phyloP scores from a whole-genome alignment of 371 early-diverging fungal genomes.

The Mucor lusitanicus region DNA sequence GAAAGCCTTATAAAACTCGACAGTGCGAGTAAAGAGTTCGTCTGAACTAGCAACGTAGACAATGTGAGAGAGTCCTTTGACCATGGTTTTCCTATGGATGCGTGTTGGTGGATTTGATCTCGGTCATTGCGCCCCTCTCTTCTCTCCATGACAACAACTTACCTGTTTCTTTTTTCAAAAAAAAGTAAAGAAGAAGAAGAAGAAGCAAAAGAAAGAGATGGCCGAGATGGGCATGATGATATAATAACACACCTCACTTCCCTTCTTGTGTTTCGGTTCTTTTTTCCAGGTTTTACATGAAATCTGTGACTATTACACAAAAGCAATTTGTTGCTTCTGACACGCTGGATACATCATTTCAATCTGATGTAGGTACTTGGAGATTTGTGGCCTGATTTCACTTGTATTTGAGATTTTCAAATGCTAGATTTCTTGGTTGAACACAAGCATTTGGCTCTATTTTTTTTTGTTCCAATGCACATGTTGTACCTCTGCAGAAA shows the following conservation, averaged over 20 bases:
- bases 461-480: neutral
- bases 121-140: neutral
- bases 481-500: neutral
- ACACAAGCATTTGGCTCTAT: neutral
- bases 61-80: slow-evolving; percentile 32
- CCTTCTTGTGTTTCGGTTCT: slow-evolving; percentile 5
- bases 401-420: neutral
- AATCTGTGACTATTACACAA: slow-evolving; percentile 1
- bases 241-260: neutral
- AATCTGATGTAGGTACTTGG: neutral
- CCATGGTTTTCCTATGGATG: slow-evolving; percentile 6
- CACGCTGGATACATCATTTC: neutral
- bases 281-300: slow-evolving; percentile 6
- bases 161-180: neutral
- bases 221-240: neutral
- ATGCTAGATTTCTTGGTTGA: neutral
- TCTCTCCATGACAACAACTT: neutral
- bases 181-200: neutral
- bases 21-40: slow-evolving; percentile 16
- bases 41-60: slow-evolving; percentile 17
- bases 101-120: neutral
- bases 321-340: neutral
- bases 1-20: slow-evolving; percentile 28
- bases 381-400: neutral
- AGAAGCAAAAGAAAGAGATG: neutral